Evolutionary conservation across 805 yeast species (phyloP), one percentile per base, ranked within the genome.

Genomic region (Kregervanrija pseudodelftensis): DNA sequence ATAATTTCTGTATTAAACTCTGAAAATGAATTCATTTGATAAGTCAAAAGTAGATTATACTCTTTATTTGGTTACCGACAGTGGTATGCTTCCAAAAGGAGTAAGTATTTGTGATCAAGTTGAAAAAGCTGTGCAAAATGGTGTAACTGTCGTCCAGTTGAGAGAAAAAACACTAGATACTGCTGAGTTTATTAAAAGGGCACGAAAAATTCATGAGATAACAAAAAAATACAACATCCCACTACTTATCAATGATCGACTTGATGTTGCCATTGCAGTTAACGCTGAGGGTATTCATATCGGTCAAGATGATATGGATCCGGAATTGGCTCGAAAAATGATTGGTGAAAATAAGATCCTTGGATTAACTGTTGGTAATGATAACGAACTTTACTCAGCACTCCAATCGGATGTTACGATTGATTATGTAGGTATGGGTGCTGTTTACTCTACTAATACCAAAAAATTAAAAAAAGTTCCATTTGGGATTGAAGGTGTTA

Each of bases 231-330:
- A 70, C 36, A 72, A 74, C 0, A 78, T 90, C 8, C 96, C 96
- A 0, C 67, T 89, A 51, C 76, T 89, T 32, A 88, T 89, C 57
- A 87, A 89, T 53, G 96, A 89, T 57, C 67, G 96, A 42, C 74
- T 87, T 2, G 97, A 89, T 58, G 87, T 90, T 11, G 96, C 96
- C 0, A 65, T 90, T 37, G 96, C 96, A 0, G 72, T 87, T 45
- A 93, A 76, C 53, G 95, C 95, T 2, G 96, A 87, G 50, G 49
- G 49, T 32, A 82, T 90, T 8, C 97, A 89, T 66, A 86, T 89
- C 15, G 97, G 97, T 0, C 96, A 89, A 61, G 89, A 82, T 43
- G 97, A 89, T 58, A 85, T 89, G 86, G 73, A 75, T 10, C 78
- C 78, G 1, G 55, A 55, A 1, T 53, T 72, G 34, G 93, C 78